Evolutionary conservation across 176 grass and related monocot genomes (phyloP).

Genomic region (Raddia guianensis): DNA sequence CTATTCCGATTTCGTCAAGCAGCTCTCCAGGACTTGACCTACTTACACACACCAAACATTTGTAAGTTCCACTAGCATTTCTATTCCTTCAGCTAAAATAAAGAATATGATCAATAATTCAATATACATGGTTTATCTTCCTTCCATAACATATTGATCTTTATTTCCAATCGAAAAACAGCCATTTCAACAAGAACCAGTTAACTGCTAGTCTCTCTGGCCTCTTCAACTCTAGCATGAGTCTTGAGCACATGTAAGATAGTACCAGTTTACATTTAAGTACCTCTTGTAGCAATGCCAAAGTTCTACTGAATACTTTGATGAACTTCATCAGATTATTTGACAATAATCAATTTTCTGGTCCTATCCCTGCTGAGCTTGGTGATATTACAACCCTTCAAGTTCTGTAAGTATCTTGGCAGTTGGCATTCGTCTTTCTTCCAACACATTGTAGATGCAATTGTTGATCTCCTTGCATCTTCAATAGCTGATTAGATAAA

Average conservation of each 20-base stretch:
- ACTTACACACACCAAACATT: slow-evolving; percentile 44
- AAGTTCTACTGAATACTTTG: slow-evolving; percentile 5
- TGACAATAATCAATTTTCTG: slow-evolving; percentile 55
- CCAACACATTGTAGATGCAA: slow-evolving; percentile 29
- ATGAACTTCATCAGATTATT: slow-evolving; percentile 49
- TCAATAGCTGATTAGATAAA: slow-evolving; percentile 53
- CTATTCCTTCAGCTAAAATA: not conserved
- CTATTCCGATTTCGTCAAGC: slow-evolving; percentile 48
- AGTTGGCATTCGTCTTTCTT: slow-evolving; percentile 20
- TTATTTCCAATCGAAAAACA: slow-evolving; percentile 28
- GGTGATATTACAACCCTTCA: slow-evolving; percentile 38
- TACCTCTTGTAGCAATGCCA: not conserved
- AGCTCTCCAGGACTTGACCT: slow-evolving; percentile 48
- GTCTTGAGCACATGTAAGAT: slow-evolving; percentile 51
- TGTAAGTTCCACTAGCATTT: slow-evolving; percentile 41
- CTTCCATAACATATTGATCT: not conserved
- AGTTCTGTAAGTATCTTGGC: slow-evolving; percentile 44
- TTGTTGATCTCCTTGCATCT: slow-evolving; percentile 28
- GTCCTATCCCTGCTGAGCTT: slow-evolving; percentile 44
- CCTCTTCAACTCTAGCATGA: slow-evolving; percentile 57
- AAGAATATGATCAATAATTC: not conserved
- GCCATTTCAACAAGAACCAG: slow-evolving; percentile 57
- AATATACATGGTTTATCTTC: not conserved
- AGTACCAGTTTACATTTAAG: not conserved
- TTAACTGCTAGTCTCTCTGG: slow-evolving; percentile 38